Evolutionary conservation across 352 stramenopile species (phyloP), one percentile per base, ranked within the genome.

Genomic region (Phytophthora kernoviae): DNA sequence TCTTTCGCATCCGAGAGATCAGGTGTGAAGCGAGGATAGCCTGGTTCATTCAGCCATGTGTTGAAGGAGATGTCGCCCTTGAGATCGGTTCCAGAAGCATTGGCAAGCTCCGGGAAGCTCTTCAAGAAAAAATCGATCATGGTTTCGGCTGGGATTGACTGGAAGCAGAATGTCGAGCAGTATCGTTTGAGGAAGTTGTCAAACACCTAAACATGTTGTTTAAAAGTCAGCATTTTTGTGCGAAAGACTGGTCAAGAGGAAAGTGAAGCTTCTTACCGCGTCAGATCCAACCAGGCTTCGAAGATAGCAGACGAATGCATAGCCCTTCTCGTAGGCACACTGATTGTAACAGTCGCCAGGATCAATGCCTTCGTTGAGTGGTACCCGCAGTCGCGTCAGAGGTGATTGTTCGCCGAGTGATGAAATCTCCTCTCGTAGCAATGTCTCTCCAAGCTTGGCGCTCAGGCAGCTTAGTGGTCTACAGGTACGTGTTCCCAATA

Each of bases 301-400:
- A 21, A 93, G 53, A 51, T 93, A 90, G 59, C 79, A 90, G 2
- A 93, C 81, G 33, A 93, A 93, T 2, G 68, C 81, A 44, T 88
- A 93, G 21, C 84, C 84, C 54, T 93, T 93, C 54, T 93, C 84
- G 64, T 93, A 93, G 7, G 84, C 84, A 58, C 81, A 91, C 33
- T 87, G 75, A 42, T 93, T 93, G 70, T 93, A 93, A 61, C 81
- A 91, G 36, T 93, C 84, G 21, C 84, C 81, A 3, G 84, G 84
- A 37, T 91, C 84, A 41, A 93, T 93, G 15, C 84, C 84, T 27
- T 87, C 75, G 17, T 93, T 68, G 10, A 93, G 69, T 1, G 84
- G 84, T 3, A 93, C 84, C 11, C 78, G 84, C 6, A 93, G 64
- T 22, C 81, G 72, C 4, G 84, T 91, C 5, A 93, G 37, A n/a